Conservation (phyloP, 768 basidiomycete genomes). For the Naematelia aurantialba region DNA sequence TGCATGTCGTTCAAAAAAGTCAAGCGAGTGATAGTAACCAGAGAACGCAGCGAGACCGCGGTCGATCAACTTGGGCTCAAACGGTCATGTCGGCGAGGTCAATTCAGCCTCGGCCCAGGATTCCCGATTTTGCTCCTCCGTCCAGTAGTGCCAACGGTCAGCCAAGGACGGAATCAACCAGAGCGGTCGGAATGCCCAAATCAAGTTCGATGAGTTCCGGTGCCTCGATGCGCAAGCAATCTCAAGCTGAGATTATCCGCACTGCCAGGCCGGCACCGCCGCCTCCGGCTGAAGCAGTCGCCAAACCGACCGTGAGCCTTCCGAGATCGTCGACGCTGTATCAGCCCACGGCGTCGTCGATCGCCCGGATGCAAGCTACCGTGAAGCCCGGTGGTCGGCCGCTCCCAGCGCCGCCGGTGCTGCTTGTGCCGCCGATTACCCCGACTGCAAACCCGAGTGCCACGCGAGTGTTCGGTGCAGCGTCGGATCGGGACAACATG, state of each 20-base stretch:
- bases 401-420: slow-evolving; percentile 10
- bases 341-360: slow-evolving; percentile 34
- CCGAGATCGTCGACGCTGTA: slow-evolving; percentile 33
- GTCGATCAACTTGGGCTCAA: slow-evolving; percentile 29
- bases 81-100: slow-evolving; percentile 3
- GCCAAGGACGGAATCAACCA: slow-evolving; percentile 12
- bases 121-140: slow-evolving; percentile 21
- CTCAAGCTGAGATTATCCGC: slow-evolving; percentile 34
- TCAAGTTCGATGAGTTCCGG: slow-evolving; percentile 20
- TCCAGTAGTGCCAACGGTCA: background rate
- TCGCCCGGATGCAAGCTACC: slow-evolving; percentile 45
- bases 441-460: slow-evolving; percentile 11
- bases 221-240: slow-evolving; percentile 22
- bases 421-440: slow-evolving; percentile 4
- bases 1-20: background rate
- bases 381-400: slow-evolving; percentile 25
- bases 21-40: background rate
- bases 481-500: slow-evolving; percentile 21
- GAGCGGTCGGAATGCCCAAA: slow-evolving; percentile 28
- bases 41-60: slow-evolving; percentile 3
- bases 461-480: slow-evolving; percentile 18
- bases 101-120: background rate
- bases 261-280: slow-evolving; percentile 34
- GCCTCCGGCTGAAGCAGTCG: slow-evolving; percentile 14
- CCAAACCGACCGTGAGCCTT: background rate